Percentiles rank a stretch among this genome's conserved stretches.
These are phyloP conservation scores for Lentinula sp. DNA, from an alignment of 768 basidiomycete species.

Conservation along the genomic window DNA sequence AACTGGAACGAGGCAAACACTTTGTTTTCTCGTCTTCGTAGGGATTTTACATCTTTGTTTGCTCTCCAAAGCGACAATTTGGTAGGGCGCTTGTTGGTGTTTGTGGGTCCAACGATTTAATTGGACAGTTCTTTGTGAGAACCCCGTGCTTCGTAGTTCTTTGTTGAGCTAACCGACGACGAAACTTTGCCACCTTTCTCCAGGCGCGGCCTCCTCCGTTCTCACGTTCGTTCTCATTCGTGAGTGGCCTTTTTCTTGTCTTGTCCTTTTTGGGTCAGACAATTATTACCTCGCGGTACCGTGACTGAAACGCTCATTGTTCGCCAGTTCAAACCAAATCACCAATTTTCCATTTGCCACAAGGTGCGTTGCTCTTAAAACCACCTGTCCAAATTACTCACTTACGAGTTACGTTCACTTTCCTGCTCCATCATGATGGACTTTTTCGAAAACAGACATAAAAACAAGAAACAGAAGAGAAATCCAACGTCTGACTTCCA, in stretches of 20 bases:
- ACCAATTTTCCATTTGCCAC: not conserved
- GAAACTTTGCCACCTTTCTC: constrained; percentile 12
- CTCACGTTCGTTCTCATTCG: constrained; percentile 50
- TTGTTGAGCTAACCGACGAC: not conserved
- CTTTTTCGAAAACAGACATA: constrained; percentile 24
- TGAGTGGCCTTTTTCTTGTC: constrained; percentile 29
- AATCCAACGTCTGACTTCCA: constrained; percentile 24
- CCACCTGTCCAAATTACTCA: constrained; percentile 17
- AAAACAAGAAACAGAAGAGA: constrained; percentile 36
- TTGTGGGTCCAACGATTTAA: constrained; percentile 8
- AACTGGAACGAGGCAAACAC: not conserved
- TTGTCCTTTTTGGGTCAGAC: not conserved
- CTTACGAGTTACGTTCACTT: constrained; percentile 16
- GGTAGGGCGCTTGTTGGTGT: constrained; percentile 21
- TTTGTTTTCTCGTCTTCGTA: constrained; percentile 5
- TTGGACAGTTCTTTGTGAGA: constrained; percentile 32
- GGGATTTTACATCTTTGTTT: constrained; percentile 5
- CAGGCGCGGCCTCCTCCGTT: constrained; percentile 73
- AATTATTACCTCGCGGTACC: constrained; percentile 4
- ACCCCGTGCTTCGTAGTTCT: constrained; percentile 19
- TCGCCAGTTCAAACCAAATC: constrained; percentile 6
- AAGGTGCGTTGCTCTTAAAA: not conserved
- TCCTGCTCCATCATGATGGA: constrained; percentile 12
- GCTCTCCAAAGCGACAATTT: constrained; percentile 17
- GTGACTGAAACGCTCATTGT: constrained; percentile 23